These are phyloP conservation scores for Xylariaceae sp. DNA, from an alignment of 2,329 filamentous ascomycete genomes.

Conservation along the genomic window DNA sequence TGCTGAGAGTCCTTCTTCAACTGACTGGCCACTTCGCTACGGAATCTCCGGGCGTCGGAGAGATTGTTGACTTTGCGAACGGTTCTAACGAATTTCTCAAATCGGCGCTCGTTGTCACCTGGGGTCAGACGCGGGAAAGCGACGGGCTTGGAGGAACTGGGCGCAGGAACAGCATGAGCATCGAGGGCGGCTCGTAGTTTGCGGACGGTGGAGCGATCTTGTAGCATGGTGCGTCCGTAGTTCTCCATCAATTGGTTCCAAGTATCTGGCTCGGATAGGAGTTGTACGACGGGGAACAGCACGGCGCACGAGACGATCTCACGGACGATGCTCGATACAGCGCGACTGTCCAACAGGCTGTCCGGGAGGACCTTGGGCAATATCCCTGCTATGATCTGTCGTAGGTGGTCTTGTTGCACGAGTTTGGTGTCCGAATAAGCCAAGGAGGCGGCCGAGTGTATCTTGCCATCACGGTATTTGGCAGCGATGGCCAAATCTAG, in stretches of 20 bases:
- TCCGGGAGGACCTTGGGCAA: slow-evolving; percentile 73
- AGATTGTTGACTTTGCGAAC: slow-evolving; percentile 87
- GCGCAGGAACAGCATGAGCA: slow-evolving; percentile 83
- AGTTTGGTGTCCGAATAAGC: slow-evolving; percentile 80
- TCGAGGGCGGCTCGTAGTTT: slow-evolving; percentile 90
- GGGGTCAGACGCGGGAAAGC: slow-evolving; percentile 77
- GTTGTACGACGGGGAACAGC: slow-evolving; percentile 73
- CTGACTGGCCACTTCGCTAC: slow-evolving; percentile 89
- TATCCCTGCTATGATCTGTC: slow-evolving; percentile 68
- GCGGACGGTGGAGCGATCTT: slow-evolving; percentile 91
- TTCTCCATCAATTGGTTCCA: slow-evolving; percentile 98
- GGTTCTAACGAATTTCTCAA: slow-evolving; percentile 88
- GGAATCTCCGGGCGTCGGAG: slow-evolving; percentile 87
- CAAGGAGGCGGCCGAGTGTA: slow-evolving; percentile 82
- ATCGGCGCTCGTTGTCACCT: slow-evolving; percentile 84
- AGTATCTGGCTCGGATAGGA: slow-evolving; percentile 86
- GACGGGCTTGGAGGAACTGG: slow-evolving; percentile 61
- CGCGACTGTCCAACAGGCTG: slow-evolving; percentile 72
- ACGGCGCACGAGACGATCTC: slow-evolving; percentile 95
- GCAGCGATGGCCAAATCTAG: slow-evolving; percentile 92
- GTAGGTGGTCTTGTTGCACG: slow-evolving; percentile 84
- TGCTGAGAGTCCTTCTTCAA: slow-evolving; percentile 78
- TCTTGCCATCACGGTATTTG: slow-evolving; percentile 83
- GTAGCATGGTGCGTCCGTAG: slow-evolving; percentile 79
- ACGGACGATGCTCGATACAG: slow-evolving; percentile 75